phyloP scores from a whole-genome alignment of 768 basidiomycete species.

The Termitomyces heimii region DNA sequence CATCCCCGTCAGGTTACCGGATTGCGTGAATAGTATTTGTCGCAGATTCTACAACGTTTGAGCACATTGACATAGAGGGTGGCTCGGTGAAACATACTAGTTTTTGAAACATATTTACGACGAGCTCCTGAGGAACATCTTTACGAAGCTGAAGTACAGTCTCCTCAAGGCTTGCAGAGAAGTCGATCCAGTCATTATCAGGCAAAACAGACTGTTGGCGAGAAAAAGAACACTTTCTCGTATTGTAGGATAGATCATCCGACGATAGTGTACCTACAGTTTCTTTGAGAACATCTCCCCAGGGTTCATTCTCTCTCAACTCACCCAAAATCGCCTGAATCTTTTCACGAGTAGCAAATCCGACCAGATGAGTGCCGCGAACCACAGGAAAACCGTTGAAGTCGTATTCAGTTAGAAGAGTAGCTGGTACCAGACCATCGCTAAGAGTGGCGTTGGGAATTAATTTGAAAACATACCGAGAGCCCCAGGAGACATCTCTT shows the following conservation, averaged over 20 bases:
- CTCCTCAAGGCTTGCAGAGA: conserved; percentile 36
- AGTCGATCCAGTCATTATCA: conserved; percentile 26
- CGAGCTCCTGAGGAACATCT: conserved; percentile 64
- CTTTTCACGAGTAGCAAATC: conserved; percentile 56
- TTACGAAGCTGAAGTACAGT: conserved; percentile 58
- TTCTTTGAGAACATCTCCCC: not conserved
- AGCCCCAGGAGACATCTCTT: conserved; percentile 38
- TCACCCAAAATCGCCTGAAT: conserved; percentile 33
- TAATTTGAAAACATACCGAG: conserved; percentile 28
- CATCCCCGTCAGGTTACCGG: conserved; percentile 56
- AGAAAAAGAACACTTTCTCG: conserved; percentile 39
- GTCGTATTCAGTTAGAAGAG: conserved; percentile 34
- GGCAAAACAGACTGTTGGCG: conserved; percentile 20
- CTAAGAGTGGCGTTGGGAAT: not conserved
- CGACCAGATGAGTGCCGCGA: conserved; percentile 42
- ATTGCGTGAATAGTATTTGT: conserved; percentile 60
- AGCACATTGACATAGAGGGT: not conserved
- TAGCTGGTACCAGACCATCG: conserved; percentile 20
- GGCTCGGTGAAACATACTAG: conserved; percentile 32
- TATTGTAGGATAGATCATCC: conserved; percentile 21
- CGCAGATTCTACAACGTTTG: conserved; percentile 48
- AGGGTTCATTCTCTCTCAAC: conserved; percentile 1
- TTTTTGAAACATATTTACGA: conserved; percentile 73
- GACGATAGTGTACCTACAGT: conserved; percentile 22
- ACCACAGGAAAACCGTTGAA: conserved; percentile 68